phyloP scores from a whole-genome alignment of 768 basidiomycete genomes.

The Lactarius vividus region DNA sequence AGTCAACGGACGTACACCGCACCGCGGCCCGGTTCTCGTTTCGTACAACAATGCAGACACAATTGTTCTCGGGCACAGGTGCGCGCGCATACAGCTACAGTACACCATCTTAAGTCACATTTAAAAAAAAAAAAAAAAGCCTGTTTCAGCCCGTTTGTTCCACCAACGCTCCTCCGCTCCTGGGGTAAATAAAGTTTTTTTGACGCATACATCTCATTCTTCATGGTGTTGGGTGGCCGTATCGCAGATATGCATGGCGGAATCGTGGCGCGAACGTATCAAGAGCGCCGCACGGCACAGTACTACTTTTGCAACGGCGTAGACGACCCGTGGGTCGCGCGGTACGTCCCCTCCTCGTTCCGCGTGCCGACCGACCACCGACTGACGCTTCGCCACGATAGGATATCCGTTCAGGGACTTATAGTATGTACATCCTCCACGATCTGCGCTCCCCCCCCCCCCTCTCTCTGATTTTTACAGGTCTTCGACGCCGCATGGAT shows the following conservation, averaged over 20 bases:
- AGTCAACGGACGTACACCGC: neutral
- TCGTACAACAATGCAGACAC: neutral
- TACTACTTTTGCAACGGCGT: constrained; percentile 22
- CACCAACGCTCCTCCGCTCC: neutral
- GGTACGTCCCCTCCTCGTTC: constrained; percentile 3
- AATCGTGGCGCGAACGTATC: constrained; percentile 10
- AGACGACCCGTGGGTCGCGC: constrained; percentile 19
- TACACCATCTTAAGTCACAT: too few relatives aligned
- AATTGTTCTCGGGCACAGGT: neutral
- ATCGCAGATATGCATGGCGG: constrained; percentile 19
- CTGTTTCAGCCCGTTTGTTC: neutral
- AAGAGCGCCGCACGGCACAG: constrained; percentile 11
- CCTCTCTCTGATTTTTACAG: neutral
- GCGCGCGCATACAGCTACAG: too few relatives aligned
- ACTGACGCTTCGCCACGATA: neutral
- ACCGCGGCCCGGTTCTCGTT: neutral
- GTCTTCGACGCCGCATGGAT: constrained; percentile 13
- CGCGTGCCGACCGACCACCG: neutral
- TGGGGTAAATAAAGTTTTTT: neutral
- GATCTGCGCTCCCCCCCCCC: neutral
- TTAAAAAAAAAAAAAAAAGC: neutral
- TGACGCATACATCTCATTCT: neutral
- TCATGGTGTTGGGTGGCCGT: too few relatives aligned
- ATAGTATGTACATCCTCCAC: neutral
- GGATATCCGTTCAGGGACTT: neutral